These are phyloP conservation scores for Cystofilobasidium bisporidii DNA, from an alignment of 768 basidiomycete genomes.

Conservation along the genomic window DNA sequence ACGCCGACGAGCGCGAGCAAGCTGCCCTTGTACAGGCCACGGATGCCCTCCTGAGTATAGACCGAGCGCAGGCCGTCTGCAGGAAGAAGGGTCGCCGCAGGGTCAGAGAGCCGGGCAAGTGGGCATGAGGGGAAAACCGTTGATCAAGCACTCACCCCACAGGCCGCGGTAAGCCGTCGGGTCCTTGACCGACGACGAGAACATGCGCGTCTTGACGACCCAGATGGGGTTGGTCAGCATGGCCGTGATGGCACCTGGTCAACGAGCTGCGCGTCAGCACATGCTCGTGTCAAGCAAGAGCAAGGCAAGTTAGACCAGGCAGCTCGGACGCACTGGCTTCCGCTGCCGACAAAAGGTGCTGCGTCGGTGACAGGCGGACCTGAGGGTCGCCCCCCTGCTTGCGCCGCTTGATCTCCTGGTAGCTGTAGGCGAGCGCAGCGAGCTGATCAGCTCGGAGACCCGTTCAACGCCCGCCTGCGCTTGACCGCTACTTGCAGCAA, in stretches of 20 bases:
- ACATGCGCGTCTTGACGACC: conserved; percentile 96
- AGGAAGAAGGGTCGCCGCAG: neutral
- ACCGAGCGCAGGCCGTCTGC: conserved; percentile 66
- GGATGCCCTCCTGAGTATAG: conserved; percentile 59
- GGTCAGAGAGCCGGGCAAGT: neutral
- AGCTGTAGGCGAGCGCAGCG: conserved; percentile 47
- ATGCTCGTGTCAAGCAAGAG: neutral
- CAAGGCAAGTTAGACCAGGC: neutral
- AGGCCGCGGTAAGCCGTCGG: conserved; percentile 68
- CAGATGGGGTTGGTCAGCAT: conserved; percentile 94
- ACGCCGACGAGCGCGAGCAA: conserved; percentile 82
- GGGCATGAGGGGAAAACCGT: too few species aligned
- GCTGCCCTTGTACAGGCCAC: conserved; percentile 80
- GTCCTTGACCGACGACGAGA: conserved; percentile 61
- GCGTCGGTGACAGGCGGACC: conserved; percentile 59
- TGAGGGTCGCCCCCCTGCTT: conserved; percentile 54
- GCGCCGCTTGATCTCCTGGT: conserved; percentile 82
- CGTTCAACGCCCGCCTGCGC: too few species aligned
- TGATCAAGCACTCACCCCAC: conserved; percentile 65
- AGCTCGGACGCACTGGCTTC: conserved; percentile 90
- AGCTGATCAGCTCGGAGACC: too few species aligned
- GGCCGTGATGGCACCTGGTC: conserved; percentile 81
- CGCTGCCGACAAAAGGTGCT: conserved; percentile 81
- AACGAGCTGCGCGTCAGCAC: neutral
- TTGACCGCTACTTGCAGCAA: too few species aligned